phyloP scores from a whole-genome alignment of 148 eudicot species.

The Rhododendron williamsianum region DNA sequence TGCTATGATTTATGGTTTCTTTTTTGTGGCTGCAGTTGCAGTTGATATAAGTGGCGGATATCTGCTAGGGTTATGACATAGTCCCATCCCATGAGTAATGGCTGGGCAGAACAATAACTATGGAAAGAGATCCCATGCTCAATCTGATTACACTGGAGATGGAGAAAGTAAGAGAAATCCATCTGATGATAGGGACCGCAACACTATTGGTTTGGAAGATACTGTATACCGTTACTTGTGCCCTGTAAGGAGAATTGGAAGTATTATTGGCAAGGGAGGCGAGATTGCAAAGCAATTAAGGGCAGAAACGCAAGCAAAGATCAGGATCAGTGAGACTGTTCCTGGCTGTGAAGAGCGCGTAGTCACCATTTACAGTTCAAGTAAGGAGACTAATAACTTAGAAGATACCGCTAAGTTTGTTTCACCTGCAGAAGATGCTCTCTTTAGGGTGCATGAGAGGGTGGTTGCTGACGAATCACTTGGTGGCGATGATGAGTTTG shows the following conservation, averaged over 20 bases:
- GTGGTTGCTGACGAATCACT: constrained; percentile 63
- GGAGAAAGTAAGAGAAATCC: constrained; percentile 68
- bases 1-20: not conserved
- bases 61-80: not conserved
- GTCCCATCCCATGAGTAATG: constrained; percentile 23
- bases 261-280: constrained; percentile 94
- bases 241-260: constrained; percentile 78
- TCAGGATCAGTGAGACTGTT: constrained; percentile 78
- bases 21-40: constrained; percentile 1
- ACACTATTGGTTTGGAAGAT: constrained; percentile 65
- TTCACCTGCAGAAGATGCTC: constrained; percentile 85
- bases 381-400: constrained; percentile 65
- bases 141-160: constrained; percentile 48
- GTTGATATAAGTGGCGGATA: not conserved
- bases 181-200: constrained; percentile 56
- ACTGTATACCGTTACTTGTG: constrained; percentile 86
- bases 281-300: constrained; percentile 81
- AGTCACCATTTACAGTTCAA: constrained; percentile 65
- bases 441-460: constrained; percentile 76
- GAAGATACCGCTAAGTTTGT: constrained; percentile 44
- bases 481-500: constrained; percentile 53
- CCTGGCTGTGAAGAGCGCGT: constrained; percentile 88
- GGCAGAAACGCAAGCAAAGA: constrained; percentile 65
- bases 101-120: constrained; percentile 62
- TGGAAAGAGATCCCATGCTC: constrained; percentile 63